Conservation (phyloP, 768 basidiomycete species). For the Flagelloscypha sp. region DNA sequence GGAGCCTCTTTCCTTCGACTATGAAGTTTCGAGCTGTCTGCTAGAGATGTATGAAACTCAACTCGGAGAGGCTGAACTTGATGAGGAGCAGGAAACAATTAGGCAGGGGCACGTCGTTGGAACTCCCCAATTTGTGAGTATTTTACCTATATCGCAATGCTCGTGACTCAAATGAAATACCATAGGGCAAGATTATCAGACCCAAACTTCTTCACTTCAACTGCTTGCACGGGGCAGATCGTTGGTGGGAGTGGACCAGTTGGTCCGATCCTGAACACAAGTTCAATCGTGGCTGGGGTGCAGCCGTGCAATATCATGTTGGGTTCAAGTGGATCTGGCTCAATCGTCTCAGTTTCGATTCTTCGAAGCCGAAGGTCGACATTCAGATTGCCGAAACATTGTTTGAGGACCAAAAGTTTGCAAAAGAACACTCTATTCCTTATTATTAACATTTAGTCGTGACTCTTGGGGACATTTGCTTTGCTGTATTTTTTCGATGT, state of each 20-base stretch:
- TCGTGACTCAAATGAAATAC: neutral
- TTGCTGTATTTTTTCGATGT: too few relatives aligned
- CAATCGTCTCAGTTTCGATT: too few relatives aligned
- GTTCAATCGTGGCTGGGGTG: slow-evolving; percentile 33
- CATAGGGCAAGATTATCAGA: slow-evolving; percentile 27
- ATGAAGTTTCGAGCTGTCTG: slow-evolving; percentile 42
- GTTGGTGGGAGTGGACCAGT: slow-evolving; percentile 37
- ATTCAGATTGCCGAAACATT: too few relatives aligned
- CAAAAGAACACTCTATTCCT: too few relatives aligned
- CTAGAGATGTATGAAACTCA: slow-evolving; percentile 36
- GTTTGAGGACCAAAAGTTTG: too few relatives aligned
- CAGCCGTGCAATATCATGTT: slow-evolving; percentile 36
- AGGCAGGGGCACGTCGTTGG: slow-evolving; percentile 24
- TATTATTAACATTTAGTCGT: too few relatives aligned
- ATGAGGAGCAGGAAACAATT: slow-evolving; percentile 26
- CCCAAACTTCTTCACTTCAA: slow-evolving; percentile 46
- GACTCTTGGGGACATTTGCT: too few relatives aligned
- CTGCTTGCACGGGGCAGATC: too few relatives aligned
- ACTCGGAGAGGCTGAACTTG: slow-evolving; percentile 30
- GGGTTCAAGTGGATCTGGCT: slow-evolving; percentile 47
- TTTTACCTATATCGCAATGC: neutral
- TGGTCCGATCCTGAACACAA: slow-evolving; percentile 34
- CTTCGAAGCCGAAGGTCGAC: too few relatives aligned
- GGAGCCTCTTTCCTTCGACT: slow-evolving; percentile 35
- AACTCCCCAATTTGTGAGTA: slow-evolving; percentile 31